Evolutionary conservation across 257 asterid genomes (phyloP), one percentile per base, ranked within the genome.

Genomic region (Salvia hispanica): DNA sequence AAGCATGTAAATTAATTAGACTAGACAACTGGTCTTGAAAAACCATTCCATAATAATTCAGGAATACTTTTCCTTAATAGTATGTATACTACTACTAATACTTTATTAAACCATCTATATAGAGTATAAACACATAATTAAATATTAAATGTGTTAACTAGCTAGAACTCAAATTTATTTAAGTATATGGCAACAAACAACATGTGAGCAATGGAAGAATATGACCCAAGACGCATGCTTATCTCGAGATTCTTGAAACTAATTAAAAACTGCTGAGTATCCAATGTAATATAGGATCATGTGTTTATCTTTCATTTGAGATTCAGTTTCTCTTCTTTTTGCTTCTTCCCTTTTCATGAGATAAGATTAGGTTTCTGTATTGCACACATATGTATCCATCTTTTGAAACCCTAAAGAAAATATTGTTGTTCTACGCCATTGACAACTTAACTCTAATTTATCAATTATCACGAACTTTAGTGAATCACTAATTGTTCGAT

Each of bases 251-350:
- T 55, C 63, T 46, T 36, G 34, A 59, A 40, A 54, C 21, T 39
- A 57, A 54, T 48, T 39, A 57, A 65, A 25, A 48, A 40, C 15
- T 58, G n/a, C 31, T 58, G n/a, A 59, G 78, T 62, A 77, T 77
- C 78, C 78, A 47, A 72, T 72, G 75, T 76, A 59, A 72, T 75
- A 2, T 56, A 28, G 42, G 52, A 63, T 75, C 57, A 68, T 58
- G 64, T 62, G 54, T 67, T 70, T 67, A 44, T 34, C 50, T 67
- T 67, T 77, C 45, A 67, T 67, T 68, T 56, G 72, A 61, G 72
- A 62, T 67, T 62, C 67, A 52, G 37, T 44, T 36, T 37, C 12
- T 44, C 62, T 51, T 65, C 16, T 25, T 58, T 62, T 33, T 61
- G 9, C 34, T 59, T 43, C 40, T 12, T 62, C 40, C 59, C 53